These are phyloP conservation scores for Claviceps fusiformis DNA, from an alignment of 2,329 filamentous ascomycete genomes.

Conservation along the genomic window DNA sequence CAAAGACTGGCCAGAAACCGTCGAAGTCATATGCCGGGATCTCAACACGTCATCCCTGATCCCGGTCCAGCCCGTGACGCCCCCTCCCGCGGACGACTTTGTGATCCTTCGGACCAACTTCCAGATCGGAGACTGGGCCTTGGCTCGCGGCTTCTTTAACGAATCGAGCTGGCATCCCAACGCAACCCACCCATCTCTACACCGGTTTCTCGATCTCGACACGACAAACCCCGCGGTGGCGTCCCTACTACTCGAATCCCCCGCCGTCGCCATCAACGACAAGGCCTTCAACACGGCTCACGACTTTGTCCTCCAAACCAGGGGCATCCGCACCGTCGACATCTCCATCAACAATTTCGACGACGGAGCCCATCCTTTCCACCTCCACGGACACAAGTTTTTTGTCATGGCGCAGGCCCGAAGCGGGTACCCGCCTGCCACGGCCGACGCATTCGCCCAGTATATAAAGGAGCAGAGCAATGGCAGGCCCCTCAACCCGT, in stretches of 20 bases:
- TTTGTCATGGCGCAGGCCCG: slow-evolving; percentile 26
- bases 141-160: slow-evolving; percentile 43
- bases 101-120: slow-evolving; percentile 38
- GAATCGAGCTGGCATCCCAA: slow-evolving; percentile 32
- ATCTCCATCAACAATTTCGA: slow-evolving; percentile 48
- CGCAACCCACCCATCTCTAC: slow-evolving; percentile 20
- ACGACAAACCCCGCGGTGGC: neutral
- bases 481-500: slow-evolving; percentile 16
- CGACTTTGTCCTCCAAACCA: slow-evolving; percentile 34
- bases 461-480: slow-evolving; percentile 10
- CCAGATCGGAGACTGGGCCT: slow-evolving; percentile 38
- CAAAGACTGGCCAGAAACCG: slow-evolving; percentile 34
- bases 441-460: slow-evolving; percentile 9
- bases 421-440: slow-evolving; percentile 21
- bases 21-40: slow-evolving; percentile 36
- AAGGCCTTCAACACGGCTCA: slow-evolving; percentile 14
- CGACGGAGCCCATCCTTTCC: slow-evolving; percentile 30
- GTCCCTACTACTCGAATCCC: slow-evolving; percentile 5
- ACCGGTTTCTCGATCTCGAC: slow-evolving; percentile 19
- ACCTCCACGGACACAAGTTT: slow-evolving; percentile 48
- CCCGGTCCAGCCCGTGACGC: slow-evolving; percentile 20
- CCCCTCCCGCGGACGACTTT: slow-evolving; percentile 25
- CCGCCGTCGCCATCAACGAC: slow-evolving; percentile 16
- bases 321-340: slow-evolving; percentile 38
- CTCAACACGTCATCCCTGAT: slow-evolving; percentile 35